Base-by-base conservation (phyloP, 2,329 filamentous ascomycete genomes). In the Arachnomyces sp. region DNA sequence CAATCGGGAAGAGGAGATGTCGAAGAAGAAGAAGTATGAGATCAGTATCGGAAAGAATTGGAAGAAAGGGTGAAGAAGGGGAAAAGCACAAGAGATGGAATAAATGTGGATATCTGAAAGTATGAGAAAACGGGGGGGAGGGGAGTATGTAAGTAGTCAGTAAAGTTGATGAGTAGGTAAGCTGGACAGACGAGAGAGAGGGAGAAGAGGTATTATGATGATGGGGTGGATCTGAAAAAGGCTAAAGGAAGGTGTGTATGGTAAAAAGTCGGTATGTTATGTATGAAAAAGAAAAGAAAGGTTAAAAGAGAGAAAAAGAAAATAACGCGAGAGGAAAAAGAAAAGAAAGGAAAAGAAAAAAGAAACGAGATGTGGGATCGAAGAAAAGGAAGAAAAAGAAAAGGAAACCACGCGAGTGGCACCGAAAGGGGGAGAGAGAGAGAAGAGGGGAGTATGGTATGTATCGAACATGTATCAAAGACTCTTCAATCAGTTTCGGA, bases 271-370 rank as follows among this genome's bases (percentile, higher is more conserved):
- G n/a, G 21, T 25, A 25, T 25, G 5, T 25, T 25, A 25, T 5
- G 21, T 25, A 25, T 25, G 5, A 5, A 9, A 9, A 5, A 25
- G 5, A 25, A 25, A 9, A 9, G 9, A 25, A 5, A 5, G 9
- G 21, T 50, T 45, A 47, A 42, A 44, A 39, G 45, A 46, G 46
- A 44, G 51, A 43, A 51, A 45, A 47, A 46, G 44, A 47, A 44
- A 44, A 49, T 44, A 49, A 47, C 49, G 49, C 48, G 45, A 49
- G 47, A 47, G 53, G 46, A 47, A 46, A 48, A 43, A 41, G 43
- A 41, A 36, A 44, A 48, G 45, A 45, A 36, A 42, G 46, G 46
- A 48, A 34, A 25, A 25, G 9, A 25, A 25, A 9, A 25, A 25
- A 25, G 9, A 9, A 25, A 25, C 5, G 9, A 25, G 21, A 25